Percentiles rank a stretch among this genome's conserved stretches.
phyloP scores from a whole-genome alignment of 768 basidiomycete species.

The Tulasnella sp. region DNA sequence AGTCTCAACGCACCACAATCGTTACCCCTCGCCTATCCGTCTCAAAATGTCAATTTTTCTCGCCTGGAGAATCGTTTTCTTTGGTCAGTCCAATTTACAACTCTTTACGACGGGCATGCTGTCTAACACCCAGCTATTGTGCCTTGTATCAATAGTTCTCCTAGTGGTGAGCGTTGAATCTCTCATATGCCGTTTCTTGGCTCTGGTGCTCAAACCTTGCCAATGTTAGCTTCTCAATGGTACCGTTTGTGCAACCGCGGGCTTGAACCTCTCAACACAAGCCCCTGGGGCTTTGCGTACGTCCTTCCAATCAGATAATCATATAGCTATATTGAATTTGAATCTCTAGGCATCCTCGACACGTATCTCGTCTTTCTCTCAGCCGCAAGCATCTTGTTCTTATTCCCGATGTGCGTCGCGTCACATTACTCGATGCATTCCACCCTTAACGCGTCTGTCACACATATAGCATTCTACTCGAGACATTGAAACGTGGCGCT shows the following conservation, averaged over 20 bases:
- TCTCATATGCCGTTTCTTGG: background rate
- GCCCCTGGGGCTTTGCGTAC: background rate
- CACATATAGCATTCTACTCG: conserved; percentile 8
- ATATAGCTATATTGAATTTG: background rate
- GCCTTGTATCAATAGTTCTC: background rate
- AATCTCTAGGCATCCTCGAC: conserved; percentile 6
- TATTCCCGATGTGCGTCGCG: conserved; percentile 9
- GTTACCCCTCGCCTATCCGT: background rate
- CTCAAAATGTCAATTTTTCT: conserved; percentile 1
- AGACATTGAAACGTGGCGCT: conserved; percentile 10
- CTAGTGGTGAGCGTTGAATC: conserved; percentile 1
- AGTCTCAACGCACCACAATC: background rate
- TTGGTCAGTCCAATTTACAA: conserved; percentile 4
- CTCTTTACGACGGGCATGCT: background rate
- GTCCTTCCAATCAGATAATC: background rate
- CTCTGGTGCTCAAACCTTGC: background rate
- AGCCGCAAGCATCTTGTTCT: conserved; percentile 2
- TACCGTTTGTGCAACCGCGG: background rate
- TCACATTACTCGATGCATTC: background rate
- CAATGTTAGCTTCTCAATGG: conserved; percentile 4
- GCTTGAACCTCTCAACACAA: background rate
- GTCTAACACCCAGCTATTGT: background rate
- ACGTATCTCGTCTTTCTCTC: conserved; percentile 12
- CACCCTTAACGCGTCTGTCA: background rate
- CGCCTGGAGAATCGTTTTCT: conserved; percentile 5